These are phyloP conservation scores for Ophiocordyceps camponoti-floridani DNA, from an alignment of 2,329 filamentous ascomycete species.

Conservation along the genomic window DNA sequence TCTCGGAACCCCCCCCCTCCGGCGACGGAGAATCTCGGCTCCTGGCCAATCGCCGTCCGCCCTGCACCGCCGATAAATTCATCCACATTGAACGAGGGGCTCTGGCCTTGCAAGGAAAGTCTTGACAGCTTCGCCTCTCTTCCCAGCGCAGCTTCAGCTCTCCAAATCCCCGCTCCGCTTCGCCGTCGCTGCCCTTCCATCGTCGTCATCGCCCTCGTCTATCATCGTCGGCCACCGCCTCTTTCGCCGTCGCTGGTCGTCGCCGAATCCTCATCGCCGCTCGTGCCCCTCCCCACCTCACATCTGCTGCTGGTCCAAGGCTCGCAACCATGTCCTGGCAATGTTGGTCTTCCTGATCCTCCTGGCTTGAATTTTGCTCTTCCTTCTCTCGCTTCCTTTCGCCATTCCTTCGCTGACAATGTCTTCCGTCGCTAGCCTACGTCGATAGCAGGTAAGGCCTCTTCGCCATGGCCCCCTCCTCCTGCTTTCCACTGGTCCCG, in stretches of 20 bases:
- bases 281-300: background rate
- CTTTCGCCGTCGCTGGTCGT: background rate
- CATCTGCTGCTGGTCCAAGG: slow-evolving; percentile 1
- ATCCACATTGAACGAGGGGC: background rate
- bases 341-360: slow-evolving; percentile 28
- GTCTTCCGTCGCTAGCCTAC: slow-evolving; percentile 21
- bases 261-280: background rate
- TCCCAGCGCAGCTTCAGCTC: background rate
- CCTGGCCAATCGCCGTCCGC: background rate
- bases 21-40: no score
- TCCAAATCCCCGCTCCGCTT: background rate
- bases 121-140: background rate
- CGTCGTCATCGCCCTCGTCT: background rate
- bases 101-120: background rate
- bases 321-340: slow-evolving; percentile 51
- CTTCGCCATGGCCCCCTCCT: background rate
- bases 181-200: background rate
- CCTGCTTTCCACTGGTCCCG: background rate
- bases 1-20: background rate
- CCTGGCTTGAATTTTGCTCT: background rate
- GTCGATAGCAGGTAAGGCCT: slow-evolving; percentile 29
- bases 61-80: background rate
- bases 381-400: background rate
- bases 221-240: background rate
- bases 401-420: background rate